Conservation (phyloP, 345 rosid genomes). For the Citrus reticulata region DNA sequence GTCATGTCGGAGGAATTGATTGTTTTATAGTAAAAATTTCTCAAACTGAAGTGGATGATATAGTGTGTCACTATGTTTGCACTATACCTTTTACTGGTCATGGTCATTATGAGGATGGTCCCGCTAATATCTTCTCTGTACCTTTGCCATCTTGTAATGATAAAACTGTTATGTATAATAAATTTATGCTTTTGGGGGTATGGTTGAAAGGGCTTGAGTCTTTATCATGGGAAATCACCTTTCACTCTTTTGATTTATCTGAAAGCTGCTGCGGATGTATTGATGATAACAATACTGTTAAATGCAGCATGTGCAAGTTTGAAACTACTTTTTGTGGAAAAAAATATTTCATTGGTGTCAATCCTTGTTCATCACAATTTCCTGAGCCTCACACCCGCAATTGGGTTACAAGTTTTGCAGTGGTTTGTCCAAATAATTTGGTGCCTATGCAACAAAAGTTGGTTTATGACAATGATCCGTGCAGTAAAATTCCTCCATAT, state of each 20-base stretch:
- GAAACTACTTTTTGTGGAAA: conserved; percentile 44
- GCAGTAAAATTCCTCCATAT: conserved; percentile 46
- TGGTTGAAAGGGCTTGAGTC: conserved; percentile 68
- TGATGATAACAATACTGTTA: conserved; percentile 33
- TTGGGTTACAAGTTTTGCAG: conserved; percentile 65
- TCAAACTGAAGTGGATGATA: conserved; percentile 30
- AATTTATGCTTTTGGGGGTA: conserved; percentile 64
- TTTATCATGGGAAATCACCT: conserved; percentile 63
- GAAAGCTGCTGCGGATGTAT: conserved; percentile 45
- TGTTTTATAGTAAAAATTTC: conserved; percentile 62
- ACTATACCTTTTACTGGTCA: conserved; percentile 58
- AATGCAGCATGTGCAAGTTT: conserved; percentile 35
- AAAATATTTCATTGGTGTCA: conserved; percentile 48
- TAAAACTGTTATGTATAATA: conserved; percentile 41
- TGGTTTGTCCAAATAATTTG: conserved; percentile 42
- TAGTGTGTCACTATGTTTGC: conserved; percentile 50
- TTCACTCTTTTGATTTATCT: conserved; percentile 46
- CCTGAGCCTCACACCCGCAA: conserved; percentile 56
- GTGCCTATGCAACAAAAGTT: conserved; percentile 27
- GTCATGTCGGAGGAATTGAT: conserved; percentile 75
- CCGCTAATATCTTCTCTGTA: conserved; percentile 52
- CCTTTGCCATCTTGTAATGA: conserved; percentile 51
- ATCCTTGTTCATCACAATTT: conserved; percentile 52
- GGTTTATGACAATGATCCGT: conserved; percentile 23
- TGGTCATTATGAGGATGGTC: conserved; percentile 47